These are phyloP conservation scores for Poronia punctata DNA, from an alignment of 495 filamentous ascomycete species.

Conservation along the genomic window DNA sequence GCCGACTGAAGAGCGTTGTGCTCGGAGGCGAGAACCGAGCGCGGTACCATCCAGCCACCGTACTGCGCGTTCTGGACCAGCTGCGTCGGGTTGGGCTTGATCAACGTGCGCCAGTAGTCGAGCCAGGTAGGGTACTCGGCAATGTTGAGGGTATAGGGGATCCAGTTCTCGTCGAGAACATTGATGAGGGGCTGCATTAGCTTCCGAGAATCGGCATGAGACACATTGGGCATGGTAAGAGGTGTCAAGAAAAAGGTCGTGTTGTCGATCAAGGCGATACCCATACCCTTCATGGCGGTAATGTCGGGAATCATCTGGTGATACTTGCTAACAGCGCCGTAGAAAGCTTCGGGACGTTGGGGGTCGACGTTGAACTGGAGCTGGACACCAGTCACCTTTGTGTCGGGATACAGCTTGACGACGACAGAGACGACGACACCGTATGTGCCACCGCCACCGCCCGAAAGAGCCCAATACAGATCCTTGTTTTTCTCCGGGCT, in stretches of 20 bases:
- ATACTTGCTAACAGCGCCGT: not conserved
- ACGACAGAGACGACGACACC: conserved; percentile 47
- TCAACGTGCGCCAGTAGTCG: not conserved
- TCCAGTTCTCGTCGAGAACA: too few relatives aligned
- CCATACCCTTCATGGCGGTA: too few relatives aligned
- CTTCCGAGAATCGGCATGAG: too few relatives aligned
- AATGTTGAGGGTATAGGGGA: not conserved
- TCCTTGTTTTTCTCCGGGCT: conserved; percentile 36
- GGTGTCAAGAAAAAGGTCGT: too few relatives aligned
- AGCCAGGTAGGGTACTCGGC: not conserved
- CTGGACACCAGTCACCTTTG: conserved; percentile 41
- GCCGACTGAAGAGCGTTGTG: too few relatives aligned
- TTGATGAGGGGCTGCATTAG: too few relatives aligned
- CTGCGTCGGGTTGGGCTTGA: not conserved
- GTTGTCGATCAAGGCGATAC: too few relatives aligned
- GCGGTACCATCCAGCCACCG: conserved; percentile 1
- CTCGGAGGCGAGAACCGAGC: not conserved
- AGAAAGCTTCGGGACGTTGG: not conserved
- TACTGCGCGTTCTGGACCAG: not conserved
- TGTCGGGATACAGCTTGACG: conserved; percentile 38
- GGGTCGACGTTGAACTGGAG: not conserved
- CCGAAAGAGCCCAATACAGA: conserved; percentile 49
- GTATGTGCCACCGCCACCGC: conserved; percentile 46
- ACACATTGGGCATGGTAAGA: too few relatives aligned
- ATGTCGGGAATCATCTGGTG: too few relatives aligned